Percentiles rank a stretch among this genome's conserved stretches.
phyloP scores from a whole-genome alignment of 495 filamentous ascomycete species.

The Trichocladium uniseriatum region DNA sequence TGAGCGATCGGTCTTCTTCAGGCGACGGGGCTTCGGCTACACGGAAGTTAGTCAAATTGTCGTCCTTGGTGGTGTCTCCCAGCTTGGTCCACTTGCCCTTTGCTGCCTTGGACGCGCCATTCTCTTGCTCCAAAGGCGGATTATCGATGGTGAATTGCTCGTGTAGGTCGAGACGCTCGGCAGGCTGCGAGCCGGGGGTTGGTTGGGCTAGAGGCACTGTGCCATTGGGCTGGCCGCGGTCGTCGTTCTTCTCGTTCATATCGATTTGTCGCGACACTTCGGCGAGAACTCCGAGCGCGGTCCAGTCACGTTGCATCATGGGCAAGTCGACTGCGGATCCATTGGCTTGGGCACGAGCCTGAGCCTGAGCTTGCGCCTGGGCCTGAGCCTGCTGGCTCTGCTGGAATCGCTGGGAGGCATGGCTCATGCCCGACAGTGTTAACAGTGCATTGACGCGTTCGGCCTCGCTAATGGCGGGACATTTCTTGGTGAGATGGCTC shows the following conservation, averaged over 20 bases:
- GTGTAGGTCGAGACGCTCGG: conserved; percentile 37
- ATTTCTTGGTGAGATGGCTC: conserved; percentile 72
- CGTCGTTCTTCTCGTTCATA: conserved; percentile 42
- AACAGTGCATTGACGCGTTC: conserved; percentile 59
- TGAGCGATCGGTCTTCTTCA: conserved; percentile 18
- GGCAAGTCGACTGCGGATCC: conserved; percentile 23
- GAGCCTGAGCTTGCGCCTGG: conserved; percentile 25
- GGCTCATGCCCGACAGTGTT: conserved; percentile 33
- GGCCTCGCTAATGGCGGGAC: conserved; percentile 57
- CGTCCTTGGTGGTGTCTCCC: not conserved
- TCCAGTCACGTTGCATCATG: conserved; percentile 41
- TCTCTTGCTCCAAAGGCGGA: conserved; percentile 32
- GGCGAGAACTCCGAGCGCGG: conserved; percentile 68
- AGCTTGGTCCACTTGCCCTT: conserved; percentile 22
- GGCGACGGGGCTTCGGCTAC: conserved; percentile 4
- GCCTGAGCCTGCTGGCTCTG: conserved; percentile 17
- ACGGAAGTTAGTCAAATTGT: not conserved
- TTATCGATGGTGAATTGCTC: conserved; percentile 44
- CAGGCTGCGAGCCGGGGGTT: conserved; percentile 6
- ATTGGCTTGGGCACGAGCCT: conserved; percentile 36
- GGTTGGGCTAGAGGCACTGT: not conserved
- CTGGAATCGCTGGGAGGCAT: conserved; percentile 21
- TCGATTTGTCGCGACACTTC: conserved; percentile 70
- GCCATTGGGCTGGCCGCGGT: conserved; percentile 19
- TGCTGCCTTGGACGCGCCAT: conserved; percentile 22